phyloP scores from a whole-genome alignment of 176 grass and related monocot genomes.

The Themeda triandra region DNA sequence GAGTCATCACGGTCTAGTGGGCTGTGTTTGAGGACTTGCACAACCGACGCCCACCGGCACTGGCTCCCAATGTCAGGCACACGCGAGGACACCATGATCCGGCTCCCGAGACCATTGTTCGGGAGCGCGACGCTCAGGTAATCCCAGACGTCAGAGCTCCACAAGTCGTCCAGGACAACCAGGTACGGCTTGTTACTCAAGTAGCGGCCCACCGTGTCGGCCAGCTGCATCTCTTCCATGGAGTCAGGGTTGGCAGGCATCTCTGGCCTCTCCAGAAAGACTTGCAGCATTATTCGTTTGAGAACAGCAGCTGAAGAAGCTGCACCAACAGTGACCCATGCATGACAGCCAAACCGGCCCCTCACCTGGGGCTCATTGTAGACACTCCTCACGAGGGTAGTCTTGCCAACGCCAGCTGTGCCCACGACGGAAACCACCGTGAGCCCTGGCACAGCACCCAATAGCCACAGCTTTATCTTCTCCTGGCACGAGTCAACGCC shows the following conservation, averaged over 20 bases:
- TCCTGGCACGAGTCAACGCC: neutral
- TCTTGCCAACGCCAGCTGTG: neutral
- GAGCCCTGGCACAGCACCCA: neutral
- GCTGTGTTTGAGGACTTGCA: neutral
- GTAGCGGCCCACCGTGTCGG: constrained; percentile 6
- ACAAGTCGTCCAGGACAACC: constrained; percentile 14
- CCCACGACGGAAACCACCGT: neutral
- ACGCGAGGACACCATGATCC: neutral
- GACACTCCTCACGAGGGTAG: neutral
- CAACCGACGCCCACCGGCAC: neutral
- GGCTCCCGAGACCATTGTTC: neutral
- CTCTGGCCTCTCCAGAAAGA: neutral
- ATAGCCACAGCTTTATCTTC: neutral
- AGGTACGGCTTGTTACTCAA: neutral
- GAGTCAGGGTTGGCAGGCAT: neutral
- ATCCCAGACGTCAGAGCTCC: constrained; percentile 10
- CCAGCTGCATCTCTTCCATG: constrained; percentile 17
- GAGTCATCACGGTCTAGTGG: neutral
- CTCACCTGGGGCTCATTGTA: neutral
- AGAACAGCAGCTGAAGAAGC: neutral
- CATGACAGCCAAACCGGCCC: neutral
- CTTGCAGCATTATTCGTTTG: neutral
- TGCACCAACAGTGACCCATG: neutral
- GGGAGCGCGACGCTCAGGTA: neutral
- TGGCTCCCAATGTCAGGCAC: neutral